A percentile compares a stretch with the other conserved stretches of the same genome.
phyloP scores from a whole-genome alignment of 2,329 filamentous ascomycete species.

The Fusarium sp. region DNA sequence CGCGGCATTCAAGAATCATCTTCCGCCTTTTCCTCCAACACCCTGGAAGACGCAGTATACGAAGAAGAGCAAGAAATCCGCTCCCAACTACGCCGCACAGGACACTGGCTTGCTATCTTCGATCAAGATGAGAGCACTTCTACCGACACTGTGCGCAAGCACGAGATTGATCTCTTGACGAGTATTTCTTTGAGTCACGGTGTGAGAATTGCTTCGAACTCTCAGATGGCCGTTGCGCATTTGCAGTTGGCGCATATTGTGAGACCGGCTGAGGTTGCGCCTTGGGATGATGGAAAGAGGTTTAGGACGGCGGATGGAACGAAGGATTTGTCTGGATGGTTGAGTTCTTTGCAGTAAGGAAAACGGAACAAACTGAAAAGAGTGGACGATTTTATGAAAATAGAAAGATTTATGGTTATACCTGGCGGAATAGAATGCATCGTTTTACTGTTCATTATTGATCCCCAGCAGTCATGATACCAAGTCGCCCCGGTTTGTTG shows the following conservation, averaged over 20 bases:
- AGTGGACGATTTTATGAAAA: not conserved
- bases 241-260: slow-evolving; percentile 25
- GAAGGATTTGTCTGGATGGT: slow-evolving; percentile 18
- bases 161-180: slow-evolving; percentile 20
- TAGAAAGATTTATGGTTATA: not conserved
- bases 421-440: not conserved
- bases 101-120: slow-evolving; percentile 11
- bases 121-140: slow-evolving; percentile 1
- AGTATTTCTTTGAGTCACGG: slow-evolving; percentile 13
- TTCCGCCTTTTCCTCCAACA: not conserved
- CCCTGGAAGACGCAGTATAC: not conserved
- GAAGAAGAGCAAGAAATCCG: slow-evolving; percentile 21
- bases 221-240: slow-evolving; percentile 13
- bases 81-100: not conserved
- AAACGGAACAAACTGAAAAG: not conserved
- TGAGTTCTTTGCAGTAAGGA: slow-evolving; percentile 14
- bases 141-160: slow-evolving; percentile 3
- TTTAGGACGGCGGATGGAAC: slow-evolving; percentile 15
- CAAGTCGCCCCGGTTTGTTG: too few relatives aligned
- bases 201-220: slow-evolving; percentile 6
- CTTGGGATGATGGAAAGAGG: slow-evolving; percentile 23
- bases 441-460: not conserved
- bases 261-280: slow-evolving; percentile 1
- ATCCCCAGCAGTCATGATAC: too few relatives aligned
- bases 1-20: not conserved